phyloP scores from a whole-genome alignment of 2,329 filamentous ascomycete genomes.

The Ascochyta rabiei region DNA sequence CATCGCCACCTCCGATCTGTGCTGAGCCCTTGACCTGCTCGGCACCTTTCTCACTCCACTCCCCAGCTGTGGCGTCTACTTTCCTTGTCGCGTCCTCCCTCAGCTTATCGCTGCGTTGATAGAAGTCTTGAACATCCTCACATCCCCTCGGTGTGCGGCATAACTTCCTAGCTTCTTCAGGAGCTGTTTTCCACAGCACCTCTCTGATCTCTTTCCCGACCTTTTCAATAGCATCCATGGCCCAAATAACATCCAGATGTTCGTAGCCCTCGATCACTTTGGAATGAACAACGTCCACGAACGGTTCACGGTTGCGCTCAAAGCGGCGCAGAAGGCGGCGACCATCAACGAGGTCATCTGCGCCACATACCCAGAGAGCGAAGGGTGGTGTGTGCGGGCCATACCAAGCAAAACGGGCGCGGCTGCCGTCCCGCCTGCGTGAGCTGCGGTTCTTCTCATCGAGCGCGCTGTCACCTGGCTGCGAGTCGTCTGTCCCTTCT shows the following conservation, averaged over 20 bases:
- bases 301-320: conserved; percentile 76
- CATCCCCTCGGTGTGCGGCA: conserved; percentile 72
- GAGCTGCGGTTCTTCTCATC: conserved; percentile 6
- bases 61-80: conserved; percentile 38
- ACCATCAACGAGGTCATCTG: conserved; percentile 85
- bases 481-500: conserved; percentile 14
- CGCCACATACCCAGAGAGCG: conserved; percentile 85
- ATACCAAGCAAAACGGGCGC: conserved; percentile 73
- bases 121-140: conserved; percentile 51
- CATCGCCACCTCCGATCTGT: conserved; percentile 27
- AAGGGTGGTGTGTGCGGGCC: conserved; percentile 78
- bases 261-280: conserved; percentile 85
- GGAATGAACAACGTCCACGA: conserved; percentile 78
- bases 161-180: conserved; percentile 59
- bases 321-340: conserved; percentile 74
- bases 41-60: conserved; percentile 39
- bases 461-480: conserved; percentile 1
- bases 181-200: conserved; percentile 80
- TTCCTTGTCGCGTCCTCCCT: conserved; percentile 28
- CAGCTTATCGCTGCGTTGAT: conserved; percentile 20
- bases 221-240: conserved; percentile 83
- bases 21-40: conserved; percentile 27
- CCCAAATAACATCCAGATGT: conserved; percentile 94
- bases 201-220: conserved; percentile 82
- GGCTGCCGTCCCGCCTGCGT: conserved; percentile 49